Conservation (phyloP, 2,329 filamentous ascomycete genomes). For the Colletotrichum sp. region DNA sequence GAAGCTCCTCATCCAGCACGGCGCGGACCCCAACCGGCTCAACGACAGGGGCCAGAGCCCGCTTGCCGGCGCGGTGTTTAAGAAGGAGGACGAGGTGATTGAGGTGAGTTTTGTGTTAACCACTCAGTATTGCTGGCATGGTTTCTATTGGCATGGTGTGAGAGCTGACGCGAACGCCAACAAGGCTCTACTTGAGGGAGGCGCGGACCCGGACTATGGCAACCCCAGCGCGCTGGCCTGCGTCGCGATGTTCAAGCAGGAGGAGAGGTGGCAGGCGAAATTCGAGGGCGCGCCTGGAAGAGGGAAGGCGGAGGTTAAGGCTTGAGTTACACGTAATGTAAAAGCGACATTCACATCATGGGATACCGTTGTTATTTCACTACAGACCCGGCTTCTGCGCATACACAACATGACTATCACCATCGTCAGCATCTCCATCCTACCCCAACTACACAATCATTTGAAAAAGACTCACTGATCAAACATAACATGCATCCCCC, state of each 20-base stretch:
- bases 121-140: too few species aligned
- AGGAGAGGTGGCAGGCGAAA: slow-evolving; percentile 52
- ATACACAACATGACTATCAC: neutral
- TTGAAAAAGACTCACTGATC: neutral
- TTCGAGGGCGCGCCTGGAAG: slow-evolving; percentile 55
- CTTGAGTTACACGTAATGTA: neutral
- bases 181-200: slow-evolving; percentile 53
- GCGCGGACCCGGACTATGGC: slow-evolving; percentile 60
- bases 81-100: slow-evolving; percentile 69
- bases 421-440: too few species aligned
- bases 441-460: neutral
- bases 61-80: slow-evolving; percentile 75
- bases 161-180: neutral
- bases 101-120: slow-evolving; percentile 41
- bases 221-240: slow-evolving; percentile 54
- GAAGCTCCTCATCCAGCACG: slow-evolving; percentile 62
- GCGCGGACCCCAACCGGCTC: slow-evolving; percentile 70
- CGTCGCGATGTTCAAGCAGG: slow-evolving; percentile 57
- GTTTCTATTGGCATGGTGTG: rapidly evolving
- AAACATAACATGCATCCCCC: neutral
- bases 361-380: neutral
- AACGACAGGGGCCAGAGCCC: slow-evolving; percentile 74
- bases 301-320: slow-evolving; percentile 40
- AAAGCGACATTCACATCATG: neutral
- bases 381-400: neutral